These are phyloP conservation scores for Flueggea neowawraea DNA, from an alignment of 441 rosid species.

Conservation along the genomic window DNA sequence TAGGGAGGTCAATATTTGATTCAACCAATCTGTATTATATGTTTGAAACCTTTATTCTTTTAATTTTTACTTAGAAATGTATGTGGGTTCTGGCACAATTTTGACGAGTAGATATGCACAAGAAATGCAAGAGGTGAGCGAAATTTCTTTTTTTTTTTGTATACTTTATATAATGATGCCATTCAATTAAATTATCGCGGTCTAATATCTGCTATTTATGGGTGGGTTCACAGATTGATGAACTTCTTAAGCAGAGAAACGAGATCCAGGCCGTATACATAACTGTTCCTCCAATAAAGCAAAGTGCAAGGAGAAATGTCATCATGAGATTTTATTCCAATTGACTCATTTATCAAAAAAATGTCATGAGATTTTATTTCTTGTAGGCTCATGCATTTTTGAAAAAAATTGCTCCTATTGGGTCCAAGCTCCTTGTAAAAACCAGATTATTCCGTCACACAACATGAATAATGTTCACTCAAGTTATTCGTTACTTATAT, in stretches of 20 bases:
- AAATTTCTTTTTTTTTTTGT: not conserved
- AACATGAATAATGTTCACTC: too few relatives aligned
- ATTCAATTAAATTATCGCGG: constrained; percentile 1
- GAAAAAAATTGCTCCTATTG: too few relatives aligned
- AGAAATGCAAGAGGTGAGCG: constrained; percentile 86
- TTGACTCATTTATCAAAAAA: too few relatives aligned
- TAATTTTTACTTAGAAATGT: not conserved
- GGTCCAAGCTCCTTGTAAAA: too few relatives aligned
- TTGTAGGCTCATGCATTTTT: too few relatives aligned
- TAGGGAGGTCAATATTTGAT: constrained; percentile 53
- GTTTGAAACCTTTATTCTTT: too few relatives aligned
- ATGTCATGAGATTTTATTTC: too few relatives aligned
- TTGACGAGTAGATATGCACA: constrained; percentile 84
- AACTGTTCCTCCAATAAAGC: constrained; percentile 47
- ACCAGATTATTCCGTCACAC: too few relatives aligned
- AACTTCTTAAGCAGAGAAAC: constrained; percentile 72
- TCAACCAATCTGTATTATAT: not conserved
- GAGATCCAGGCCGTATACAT: constrained; percentile 84
- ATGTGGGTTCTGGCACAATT: constrained; percentile 76
- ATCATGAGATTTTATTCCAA: too few relatives aligned
- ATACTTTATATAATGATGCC: not conserved
- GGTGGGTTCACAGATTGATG: constrained; percentile 59
- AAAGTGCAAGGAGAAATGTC: constrained; percentile 61
- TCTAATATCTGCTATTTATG: not conserved
- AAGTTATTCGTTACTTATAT: too few relatives aligned